A percentile compares a stretch with the other conserved stretches of the same genome.
These are phyloP conservation scores for Fusarium sp. DNA, from an alignment of 2,329 filamentous ascomycete species.

Conservation along the genomic window DNA sequence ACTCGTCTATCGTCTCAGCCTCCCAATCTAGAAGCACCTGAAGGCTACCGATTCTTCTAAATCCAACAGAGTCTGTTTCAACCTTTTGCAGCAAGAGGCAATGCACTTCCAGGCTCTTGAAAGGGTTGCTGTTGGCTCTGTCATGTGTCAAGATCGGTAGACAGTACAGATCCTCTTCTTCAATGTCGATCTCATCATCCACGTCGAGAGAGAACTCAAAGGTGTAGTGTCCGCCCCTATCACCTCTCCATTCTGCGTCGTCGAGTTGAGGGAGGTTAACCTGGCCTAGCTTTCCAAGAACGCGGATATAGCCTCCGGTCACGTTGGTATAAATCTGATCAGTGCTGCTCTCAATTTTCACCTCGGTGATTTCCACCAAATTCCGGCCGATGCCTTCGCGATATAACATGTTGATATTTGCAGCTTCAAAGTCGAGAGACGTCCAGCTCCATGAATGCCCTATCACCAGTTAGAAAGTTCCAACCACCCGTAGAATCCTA, in stretches of 20 bases:
- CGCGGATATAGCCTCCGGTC: neutral
- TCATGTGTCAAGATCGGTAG: neutral
- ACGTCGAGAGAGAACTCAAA: neutral
- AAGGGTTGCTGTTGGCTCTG: neutral
- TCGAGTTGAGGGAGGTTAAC: neutral
- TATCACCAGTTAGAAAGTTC: neutral
- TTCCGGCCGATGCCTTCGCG: neutral
- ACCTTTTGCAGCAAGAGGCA: neutral
- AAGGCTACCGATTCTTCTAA: neutral
- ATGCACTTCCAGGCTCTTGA: neutral
- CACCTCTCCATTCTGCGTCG: neutral
- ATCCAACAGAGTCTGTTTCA: neutral
- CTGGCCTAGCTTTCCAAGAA: neutral
- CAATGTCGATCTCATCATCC: neutral
- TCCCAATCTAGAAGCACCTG: neutral
- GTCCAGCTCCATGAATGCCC: neutral
- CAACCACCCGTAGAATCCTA: rapidly evolving
- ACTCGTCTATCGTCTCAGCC: neutral
- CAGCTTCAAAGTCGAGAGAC: neutral
- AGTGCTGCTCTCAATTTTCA: neutral
- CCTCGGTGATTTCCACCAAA: neutral
- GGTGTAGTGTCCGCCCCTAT: neutral
- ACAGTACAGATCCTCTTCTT: neutral
- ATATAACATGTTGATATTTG: neutral
- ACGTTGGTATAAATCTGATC: neutral